Conservation (phyloP, 108 stramenopile species). For the Fragilariopsis cylindrus region DNA sequence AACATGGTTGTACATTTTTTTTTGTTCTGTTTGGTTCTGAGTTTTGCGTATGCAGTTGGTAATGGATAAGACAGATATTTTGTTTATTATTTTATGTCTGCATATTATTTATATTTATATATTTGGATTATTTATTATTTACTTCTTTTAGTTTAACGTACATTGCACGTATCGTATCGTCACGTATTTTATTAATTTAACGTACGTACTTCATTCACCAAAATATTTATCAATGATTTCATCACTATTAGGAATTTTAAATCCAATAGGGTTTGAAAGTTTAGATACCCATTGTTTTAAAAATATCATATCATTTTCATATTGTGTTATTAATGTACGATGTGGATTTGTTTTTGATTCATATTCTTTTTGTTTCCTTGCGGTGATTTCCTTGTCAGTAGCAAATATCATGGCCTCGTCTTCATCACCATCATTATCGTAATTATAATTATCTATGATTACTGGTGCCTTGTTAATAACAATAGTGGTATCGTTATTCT, state of each 20-base stretch:
- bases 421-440: conserved; percentile 3
- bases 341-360: neutral
- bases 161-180: no score
- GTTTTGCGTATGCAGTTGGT: no score
- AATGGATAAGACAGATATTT: no score
- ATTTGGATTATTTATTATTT: no score
- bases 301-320: conserved; percentile 33
- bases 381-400: conserved; percentile 77
- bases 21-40: no score
- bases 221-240: conserved; percentile 40
- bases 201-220: neutral
- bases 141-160: no score
- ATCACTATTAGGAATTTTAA: conserved; percentile 52
- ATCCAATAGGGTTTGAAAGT: conserved; percentile 53
- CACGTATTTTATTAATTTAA: no score
- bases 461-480: conserved; percentile 11
- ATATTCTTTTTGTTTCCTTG: conserved; percentile 48
- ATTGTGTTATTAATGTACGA: neutral
- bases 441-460: neutral
- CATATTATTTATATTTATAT: no score
- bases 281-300: conserved; percentile 59
- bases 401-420: conserved; percentile 9
- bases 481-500: neutral
- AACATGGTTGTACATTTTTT: no score
- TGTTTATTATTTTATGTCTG: no score